Conservation (phyloP, 2,329 filamentous ascomycete genomes). For the Fusarium sambucinum region DNA sequence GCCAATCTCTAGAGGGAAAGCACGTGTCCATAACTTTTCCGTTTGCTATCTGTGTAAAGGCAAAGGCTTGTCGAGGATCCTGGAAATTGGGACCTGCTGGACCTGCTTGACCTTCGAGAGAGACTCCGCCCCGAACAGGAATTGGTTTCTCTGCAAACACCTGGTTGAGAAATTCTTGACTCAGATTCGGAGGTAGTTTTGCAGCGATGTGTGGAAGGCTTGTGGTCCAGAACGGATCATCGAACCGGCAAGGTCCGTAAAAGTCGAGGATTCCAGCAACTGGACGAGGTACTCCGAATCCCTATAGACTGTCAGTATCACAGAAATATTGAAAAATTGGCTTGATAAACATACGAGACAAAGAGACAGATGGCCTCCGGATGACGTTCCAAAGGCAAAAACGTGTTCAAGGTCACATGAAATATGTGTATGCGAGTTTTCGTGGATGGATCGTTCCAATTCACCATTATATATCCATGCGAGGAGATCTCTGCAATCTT, state of each 20-base stretch:
- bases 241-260: constrained; percentile 1
- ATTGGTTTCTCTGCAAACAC: neutral
- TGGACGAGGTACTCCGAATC: constrained; percentile 2
- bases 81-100: constrained; percentile 2
- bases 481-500: constrained; percentile 12
- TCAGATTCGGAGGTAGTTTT: neutral
- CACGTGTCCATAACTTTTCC: neutral
- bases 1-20: constrained; percentile 3
- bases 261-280: constrained; percentile 9
- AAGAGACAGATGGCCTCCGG: neutral
- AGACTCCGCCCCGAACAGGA: neutral
- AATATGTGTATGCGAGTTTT: neutral
- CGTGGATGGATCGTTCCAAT: neutral
- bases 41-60: neutral
- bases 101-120: constrained; percentile 4
- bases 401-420: neutral
- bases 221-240: neutral
- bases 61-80: constrained; percentile 4
- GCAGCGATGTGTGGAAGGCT: neutral
- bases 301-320: neutral
- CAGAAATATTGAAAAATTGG: neutral
- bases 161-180: neutral
- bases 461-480: constrained; percentile 1
- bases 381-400: constrained; percentile 21
- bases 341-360: neutral